Evolutionary conservation across 495 filamentous ascomycete species (phyloP).

Genomic region (Peziza echinospora): DNA sequence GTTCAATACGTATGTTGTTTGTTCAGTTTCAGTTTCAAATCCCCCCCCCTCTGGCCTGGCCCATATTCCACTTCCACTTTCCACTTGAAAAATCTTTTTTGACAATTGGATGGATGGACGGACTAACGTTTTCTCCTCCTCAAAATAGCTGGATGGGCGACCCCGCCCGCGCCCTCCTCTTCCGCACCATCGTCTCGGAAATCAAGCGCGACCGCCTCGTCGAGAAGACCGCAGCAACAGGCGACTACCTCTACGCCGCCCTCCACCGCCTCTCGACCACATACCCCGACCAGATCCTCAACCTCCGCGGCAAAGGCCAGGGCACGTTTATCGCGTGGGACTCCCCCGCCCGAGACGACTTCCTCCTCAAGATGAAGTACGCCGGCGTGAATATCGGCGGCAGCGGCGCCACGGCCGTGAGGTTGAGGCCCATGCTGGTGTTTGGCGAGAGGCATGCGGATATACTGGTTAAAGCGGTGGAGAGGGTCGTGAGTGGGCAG

Average conservation of each 20-base stretch:
- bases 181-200: conserved; percentile 79
- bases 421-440: conserved; percentile 84
- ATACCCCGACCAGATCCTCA: conserved; percentile 68
- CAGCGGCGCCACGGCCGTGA: conserved; percentile 54
- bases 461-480: not conserved
- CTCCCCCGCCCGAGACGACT: conserved; percentile 60
- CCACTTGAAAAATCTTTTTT: not conserved
- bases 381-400: conserved; percentile 89
- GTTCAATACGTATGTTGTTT: conserved; percentile 56
- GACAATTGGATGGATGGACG: not conserved
- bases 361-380: conserved; percentile 59
- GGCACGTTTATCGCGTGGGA: conserved; percentile 98
- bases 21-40: no score
- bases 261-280: conserved; percentile 46
- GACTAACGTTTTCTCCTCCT: no score
- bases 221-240: conserved; percentile 47
- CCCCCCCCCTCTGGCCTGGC: no score
- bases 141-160: conserved; percentile 91
- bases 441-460: conserved; percentile 74
- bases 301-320: conserved; percentile 80
- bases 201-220: conserved; percentile 66
- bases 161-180: conserved; percentile 70
- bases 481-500: not conserved
- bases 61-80: no score
- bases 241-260: conserved; percentile 58